phyloP scores from a whole-genome alignment of 176 grass and related monocot species.

The Aegilops speltoides region DNA sequence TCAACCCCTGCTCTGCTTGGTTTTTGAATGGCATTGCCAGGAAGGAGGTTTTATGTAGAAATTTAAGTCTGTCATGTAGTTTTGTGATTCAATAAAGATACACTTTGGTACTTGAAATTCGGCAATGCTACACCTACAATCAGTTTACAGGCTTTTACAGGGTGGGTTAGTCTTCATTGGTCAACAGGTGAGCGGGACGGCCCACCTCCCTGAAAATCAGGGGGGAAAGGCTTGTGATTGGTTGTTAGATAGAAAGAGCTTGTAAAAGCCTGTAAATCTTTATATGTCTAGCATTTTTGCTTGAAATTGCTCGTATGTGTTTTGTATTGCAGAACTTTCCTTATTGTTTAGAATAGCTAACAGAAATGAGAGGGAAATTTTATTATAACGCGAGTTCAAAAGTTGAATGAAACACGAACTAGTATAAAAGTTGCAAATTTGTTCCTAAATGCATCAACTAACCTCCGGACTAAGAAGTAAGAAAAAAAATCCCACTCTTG shows the following conservation, averaged over 20 bases:
- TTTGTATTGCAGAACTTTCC: background rate
- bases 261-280: no score
- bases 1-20: constrained; percentile 43
- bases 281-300: background rate
- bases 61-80: background rate
- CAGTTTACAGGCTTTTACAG: no score
- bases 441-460: background rate
- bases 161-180: no score
- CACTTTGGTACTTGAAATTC: background rate
- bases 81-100: constrained; percentile 39
- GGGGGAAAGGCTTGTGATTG: no score
- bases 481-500: background rate
- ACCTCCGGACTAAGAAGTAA: background rate
- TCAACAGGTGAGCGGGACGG: no score
- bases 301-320: background rate
- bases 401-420: background rate
- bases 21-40: constrained; percentile 60
- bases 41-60: constrained; percentile 30
- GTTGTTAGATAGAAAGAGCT: no score
- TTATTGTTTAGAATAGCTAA: background rate
- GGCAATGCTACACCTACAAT: no score
- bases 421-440: no score
- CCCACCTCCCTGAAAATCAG: no score
- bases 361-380: background rate
- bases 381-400: background rate